Evolutionary conservation across 2,329 filamentous ascomycete species (phyloP), one percentile per base, ranked within the genome.

Genomic region (Hypoxylon sp.): DNA sequence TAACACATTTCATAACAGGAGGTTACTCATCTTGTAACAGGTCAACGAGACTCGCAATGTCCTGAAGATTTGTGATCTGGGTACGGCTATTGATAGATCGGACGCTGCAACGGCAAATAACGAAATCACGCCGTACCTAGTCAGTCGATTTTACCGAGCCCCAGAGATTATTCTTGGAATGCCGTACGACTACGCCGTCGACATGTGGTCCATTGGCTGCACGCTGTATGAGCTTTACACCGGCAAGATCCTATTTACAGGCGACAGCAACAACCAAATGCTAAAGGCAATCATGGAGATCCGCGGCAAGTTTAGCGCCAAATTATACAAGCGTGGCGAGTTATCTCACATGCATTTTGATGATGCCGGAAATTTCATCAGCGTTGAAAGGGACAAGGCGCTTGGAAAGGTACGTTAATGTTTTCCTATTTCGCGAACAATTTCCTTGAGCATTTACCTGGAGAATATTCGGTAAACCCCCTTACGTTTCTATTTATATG

Each of bases 131-230:
- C 94, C 94, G 11, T 98, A 98, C 76, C 89, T 99, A 1, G 94
- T 98, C 75, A 97, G 94, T 81, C 91, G 96, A 60, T 99, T 98
- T 81, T 99, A 99, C 78, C 91, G 96, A 66, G 96, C 96, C 2
- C 96, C 96, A 1, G 96, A 99, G 81, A 93, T 99, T 76, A 97
- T 99, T 67, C 86, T 99, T 2, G 96, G 96, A n/a, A 94, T 97
- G 83, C 91, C 92, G 8, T 97, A 97, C 78, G 94, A 97, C 77
- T 96, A 95, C 77, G 91, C 91, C 6, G 93, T 98, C 70, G 96
- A 99, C 78, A 92, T 97, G 84, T 99, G 96, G 96, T 96, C 95
- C 6, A 93, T 98, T 70, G 96, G 96, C 37, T 99, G 96, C 80
- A 99, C 96, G 0, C 84, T 98, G 29, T 99, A 97, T 78, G 96